Evolutionary conservation across 1,284 basidiomycete genomes (phyloP).

Genomic region (Sporisorium graminicola): DNA sequence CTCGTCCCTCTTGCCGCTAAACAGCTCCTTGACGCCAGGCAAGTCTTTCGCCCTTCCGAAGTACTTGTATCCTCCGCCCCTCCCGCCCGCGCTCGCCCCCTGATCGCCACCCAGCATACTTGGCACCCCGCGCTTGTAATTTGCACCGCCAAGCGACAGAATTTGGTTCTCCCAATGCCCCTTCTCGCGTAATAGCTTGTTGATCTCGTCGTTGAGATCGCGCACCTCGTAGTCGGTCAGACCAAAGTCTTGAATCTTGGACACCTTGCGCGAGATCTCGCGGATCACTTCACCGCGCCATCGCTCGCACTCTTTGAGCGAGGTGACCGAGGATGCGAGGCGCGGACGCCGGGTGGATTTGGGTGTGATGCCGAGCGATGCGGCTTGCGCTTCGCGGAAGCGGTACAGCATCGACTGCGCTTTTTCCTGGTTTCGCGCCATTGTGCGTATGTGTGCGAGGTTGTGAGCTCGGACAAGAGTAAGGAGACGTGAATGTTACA

Average conservation of each 20-base stretch:
- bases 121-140: constrained; percentile 86
- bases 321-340: constrained; percentile 90
- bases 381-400: constrained; percentile 95
- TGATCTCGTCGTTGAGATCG: constrained; percentile 98
- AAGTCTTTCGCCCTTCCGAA: constrained; percentile 97
- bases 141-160: constrained; percentile 91
- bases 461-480: not conserved
- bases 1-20: constrained; percentile 80
- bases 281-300: constrained; percentile 95
- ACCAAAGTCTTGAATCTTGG: constrained; percentile 94
- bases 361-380: constrained; percentile 86
- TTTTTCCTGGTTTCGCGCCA: constrained; percentile 69
- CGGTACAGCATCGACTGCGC: constrained; percentile 91
- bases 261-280: constrained; percentile 95
- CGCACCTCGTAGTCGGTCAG: constrained; percentile 95
- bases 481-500: too few species aligned
- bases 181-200: constrained; percentile 94
- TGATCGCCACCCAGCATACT: constrained; percentile 91
- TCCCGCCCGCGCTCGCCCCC: constrained; percentile 85
- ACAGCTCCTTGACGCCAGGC: constrained; percentile 93
- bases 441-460: constrained; percentile 15
- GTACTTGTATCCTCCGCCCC: constrained; percentile 98
- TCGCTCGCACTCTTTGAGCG: constrained; percentile 89
- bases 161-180: constrained; percentile 98
- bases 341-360: constrained; percentile 84